Conservation (phyloP, 345 rosid species). For the Syzygium jambos region DNA sequence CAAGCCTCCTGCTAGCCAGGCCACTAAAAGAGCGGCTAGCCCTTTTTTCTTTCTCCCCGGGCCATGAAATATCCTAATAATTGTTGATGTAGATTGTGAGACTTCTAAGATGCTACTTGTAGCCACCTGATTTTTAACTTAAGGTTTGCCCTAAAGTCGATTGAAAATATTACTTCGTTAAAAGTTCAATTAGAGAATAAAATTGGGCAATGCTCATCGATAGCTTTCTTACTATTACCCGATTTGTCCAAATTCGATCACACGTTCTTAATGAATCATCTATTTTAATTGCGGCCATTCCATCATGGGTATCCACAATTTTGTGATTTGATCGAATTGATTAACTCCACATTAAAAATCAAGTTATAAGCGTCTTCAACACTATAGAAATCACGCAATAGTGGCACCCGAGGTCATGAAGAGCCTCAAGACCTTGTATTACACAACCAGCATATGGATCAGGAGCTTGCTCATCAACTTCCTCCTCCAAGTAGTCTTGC, state of each 20-base stretch:
- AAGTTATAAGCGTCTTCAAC: background rate
- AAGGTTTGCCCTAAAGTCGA: background rate
- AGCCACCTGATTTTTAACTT: background rate
- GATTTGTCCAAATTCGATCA: background rate
- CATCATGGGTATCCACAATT: background rate
- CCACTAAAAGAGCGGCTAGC: background rate
- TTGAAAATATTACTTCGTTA: background rate
- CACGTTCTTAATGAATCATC: background rate
- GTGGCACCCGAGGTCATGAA: constrained; percentile 41
- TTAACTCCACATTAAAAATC: background rate
- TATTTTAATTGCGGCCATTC: background rate
- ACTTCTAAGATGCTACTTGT: background rate
- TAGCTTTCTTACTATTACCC: background rate
- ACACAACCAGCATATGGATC: constrained; percentile 38
- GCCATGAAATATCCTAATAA: background rate
- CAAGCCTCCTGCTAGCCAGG: background rate
- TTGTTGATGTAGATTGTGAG: background rate
- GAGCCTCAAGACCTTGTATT: constrained; percentile 65
- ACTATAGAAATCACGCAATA: background rate
- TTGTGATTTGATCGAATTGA: background rate
- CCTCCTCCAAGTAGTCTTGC: constrained; percentile 22
- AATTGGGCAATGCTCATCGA: background rate
- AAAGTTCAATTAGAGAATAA: background rate
- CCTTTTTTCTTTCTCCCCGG: background rate
- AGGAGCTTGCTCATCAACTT: constrained; percentile 56